phyloP scores from a whole-genome alignment of 2,329 filamentous ascomycete genomes.

The Colletotrichum shisoi region DNA sequence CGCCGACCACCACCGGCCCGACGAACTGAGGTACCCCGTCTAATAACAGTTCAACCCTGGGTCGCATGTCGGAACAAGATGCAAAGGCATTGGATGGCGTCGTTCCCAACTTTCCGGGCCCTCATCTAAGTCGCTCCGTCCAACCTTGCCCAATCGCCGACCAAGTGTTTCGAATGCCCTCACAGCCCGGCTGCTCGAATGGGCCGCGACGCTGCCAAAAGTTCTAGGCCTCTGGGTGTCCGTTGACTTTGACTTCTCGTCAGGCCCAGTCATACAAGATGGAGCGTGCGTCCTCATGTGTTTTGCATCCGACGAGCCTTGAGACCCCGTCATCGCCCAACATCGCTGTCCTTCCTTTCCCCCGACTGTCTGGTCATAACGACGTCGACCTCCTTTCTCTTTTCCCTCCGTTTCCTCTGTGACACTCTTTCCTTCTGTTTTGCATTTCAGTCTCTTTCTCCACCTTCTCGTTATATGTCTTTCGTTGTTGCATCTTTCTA shows the following conservation, averaged over 20 bases:
- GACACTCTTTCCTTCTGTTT: conserved; percentile 25
- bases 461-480: conserved; percentile 10
- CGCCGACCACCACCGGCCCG: background rate
- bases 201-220: conserved; percentile 23
- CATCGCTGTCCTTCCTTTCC: background rate
- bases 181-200: conserved; percentile 31
- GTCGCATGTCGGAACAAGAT: background rate
- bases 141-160: conserved; percentile 17
- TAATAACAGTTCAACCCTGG: background rate
- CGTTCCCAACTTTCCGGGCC: conserved; percentile 24
- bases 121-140: conserved; percentile 22
- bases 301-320: conserved; percentile 32
- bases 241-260: background rate
- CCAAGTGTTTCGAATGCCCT: conserved; percentile 36
- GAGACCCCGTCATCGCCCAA: conserved; percentile 22
- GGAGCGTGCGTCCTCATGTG: conserved; percentile 22
- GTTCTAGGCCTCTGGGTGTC: conserved; percentile 20
- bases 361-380: conserved; percentile 31
- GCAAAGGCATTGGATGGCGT: conserved; percentile 29
- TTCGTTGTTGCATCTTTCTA: conserved; percentile 1
- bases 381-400: conserved; percentile 29
- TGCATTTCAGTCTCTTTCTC: conserved; percentile 23
- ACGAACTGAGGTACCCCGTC: background rate
- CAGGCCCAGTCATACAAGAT: conserved; percentile 36
- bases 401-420: conserved; percentile 20